Conservation (phyloP, 176 grass and related monocot species). For the Bothriochloa decipiens region DNA sequence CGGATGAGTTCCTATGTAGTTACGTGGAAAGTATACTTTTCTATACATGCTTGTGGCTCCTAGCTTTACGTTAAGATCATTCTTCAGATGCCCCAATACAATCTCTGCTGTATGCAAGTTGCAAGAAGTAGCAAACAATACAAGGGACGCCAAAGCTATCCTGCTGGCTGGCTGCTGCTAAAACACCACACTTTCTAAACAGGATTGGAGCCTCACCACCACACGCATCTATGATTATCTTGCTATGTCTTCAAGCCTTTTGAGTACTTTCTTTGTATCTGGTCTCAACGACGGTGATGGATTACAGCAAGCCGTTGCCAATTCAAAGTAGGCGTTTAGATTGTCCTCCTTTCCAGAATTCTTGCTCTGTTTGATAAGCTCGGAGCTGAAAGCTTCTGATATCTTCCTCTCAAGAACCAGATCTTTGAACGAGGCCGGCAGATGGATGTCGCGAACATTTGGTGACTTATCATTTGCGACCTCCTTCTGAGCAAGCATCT, state of each 20-base stretch:
- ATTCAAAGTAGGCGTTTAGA: constrained; percentile 52
- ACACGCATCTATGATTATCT: constrained; percentile 13
- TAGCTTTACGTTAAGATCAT: constrained; percentile 9
- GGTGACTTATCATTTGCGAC: constrained; percentile 17
- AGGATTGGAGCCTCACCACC: neutral
- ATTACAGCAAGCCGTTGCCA: constrained; percentile 69
- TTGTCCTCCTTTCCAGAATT: constrained; percentile 54
- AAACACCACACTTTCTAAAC: constrained; percentile 19
- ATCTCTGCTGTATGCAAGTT: constrained; percentile 24
- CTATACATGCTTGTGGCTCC: constrained; percentile 31
- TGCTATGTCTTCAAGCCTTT: constrained; percentile 64
- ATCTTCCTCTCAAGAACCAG: constrained; percentile 82
- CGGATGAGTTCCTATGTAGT: constrained; percentile 13
- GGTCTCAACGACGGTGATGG: constrained; percentile 79
- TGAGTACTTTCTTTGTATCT: constrained; percentile 58
- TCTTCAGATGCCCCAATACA: constrained; percentile 20
- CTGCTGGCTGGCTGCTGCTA: constrained; percentile 32
- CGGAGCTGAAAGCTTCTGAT: constrained; percentile 58
- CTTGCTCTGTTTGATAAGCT: constrained; percentile 56
- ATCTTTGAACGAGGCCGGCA: constrained; percentile 70
- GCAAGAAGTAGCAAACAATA: constrained; percentile 19
- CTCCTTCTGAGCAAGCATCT: constrained; percentile 90
- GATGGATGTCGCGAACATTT: constrained; percentile 57
- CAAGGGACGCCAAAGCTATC: constrained; percentile 43
- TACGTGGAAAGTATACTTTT: constrained; percentile 34